A percentile compares a stretch with the other conserved stretches of the same genome.
Evolutionary conservation across 108 stramenopile genomes (phyloP).

Genomic region (Cyclotella atomus): DNA sequence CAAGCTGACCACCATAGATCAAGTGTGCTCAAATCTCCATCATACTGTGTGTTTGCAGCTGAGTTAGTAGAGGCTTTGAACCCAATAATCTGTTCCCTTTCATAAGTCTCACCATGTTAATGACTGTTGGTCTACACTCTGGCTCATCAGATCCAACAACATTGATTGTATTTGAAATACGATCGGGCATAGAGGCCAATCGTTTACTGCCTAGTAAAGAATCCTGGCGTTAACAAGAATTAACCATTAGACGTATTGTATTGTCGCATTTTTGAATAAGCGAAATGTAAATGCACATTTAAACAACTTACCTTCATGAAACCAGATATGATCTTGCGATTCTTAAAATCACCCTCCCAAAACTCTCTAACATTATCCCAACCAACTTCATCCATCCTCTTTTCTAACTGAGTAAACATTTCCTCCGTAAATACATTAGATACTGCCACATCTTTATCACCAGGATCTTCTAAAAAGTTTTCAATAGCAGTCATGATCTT

Average conservation of each 20-base stretch:
- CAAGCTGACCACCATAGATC: slow-evolving; percentile 89
- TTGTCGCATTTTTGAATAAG: too few species aligned
- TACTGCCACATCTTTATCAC: slow-evolving; percentile 84
- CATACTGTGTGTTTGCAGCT: too few species aligned
- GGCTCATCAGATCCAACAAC: slow-evolving; percentile 57
- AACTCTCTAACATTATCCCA: slow-evolving; percentile 68
- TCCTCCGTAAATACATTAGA: slow-evolving; percentile 83
- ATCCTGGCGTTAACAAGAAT: too few species aligned
- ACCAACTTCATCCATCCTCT: slow-evolving; percentile 63
- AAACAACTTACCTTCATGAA: too few species aligned
- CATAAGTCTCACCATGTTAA: too few species aligned
- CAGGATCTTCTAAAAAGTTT: slow-evolving; percentile 81
- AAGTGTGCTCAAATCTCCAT: slow-evolving; percentile 69
- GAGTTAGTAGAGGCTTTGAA: too few species aligned
- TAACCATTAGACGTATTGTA: too few species aligned
- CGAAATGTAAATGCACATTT: too few species aligned
- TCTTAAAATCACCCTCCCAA: slow-evolving; percentile 85
- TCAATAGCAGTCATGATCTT: slow-evolving; percentile 85
- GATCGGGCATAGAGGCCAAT: slow-evolving; percentile 93
- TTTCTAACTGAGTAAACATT: slow-evolving; percentile 83
- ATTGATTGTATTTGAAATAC: slow-evolving; percentile 93
- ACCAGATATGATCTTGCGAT: slow-evolving; percentile 83
- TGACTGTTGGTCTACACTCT: slow-evolving; percentile 92
- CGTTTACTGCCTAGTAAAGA: slow-evolving; percentile 84
- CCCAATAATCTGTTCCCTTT: too few species aligned